phyloP scores from a whole-genome alignment of 768 basidiomycete species.

The Trametes cubensis region DNA sequence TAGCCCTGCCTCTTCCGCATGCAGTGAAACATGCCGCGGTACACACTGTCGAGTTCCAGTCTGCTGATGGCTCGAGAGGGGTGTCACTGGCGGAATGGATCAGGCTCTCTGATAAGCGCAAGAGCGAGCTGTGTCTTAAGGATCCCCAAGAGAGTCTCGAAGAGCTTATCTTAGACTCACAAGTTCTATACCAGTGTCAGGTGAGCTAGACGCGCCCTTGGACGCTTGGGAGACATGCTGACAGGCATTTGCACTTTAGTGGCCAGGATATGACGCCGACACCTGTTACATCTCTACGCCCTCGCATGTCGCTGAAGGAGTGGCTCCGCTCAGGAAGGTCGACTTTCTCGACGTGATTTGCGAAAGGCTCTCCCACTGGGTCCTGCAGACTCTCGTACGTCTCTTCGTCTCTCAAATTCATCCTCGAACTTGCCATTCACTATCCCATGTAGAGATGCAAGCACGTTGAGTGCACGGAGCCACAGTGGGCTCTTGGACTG shows the following conservation, averaged over 20 bases:
- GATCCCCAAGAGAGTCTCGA: constrained; percentile 10
- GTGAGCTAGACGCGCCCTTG: neutral
- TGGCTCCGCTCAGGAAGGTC: constrained; percentile 1
- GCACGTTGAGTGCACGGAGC: constrained; percentile 13
- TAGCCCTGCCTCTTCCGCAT: constrained; percentile 10
- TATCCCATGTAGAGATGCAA: neutral
- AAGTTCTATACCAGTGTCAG: constrained; percentile 12
- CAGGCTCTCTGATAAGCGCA: constrained; percentile 4
- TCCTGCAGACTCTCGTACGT: constrained; percentile 11
- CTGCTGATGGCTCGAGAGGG: neutral
- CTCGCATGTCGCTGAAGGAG: neutral
- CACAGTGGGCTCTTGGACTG: constrained; percentile 16
- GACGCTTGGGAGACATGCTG: neutral
- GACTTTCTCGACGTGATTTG: constrained; percentile 22
- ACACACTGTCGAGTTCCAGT: neutral
- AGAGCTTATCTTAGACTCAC: neutral
- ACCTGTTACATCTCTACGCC: constrained; percentile 14
- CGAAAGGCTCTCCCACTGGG: constrained; percentile 12
- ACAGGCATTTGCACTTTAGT: constrained; percentile 3
- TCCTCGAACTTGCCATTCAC: neutral
- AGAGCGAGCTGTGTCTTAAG: constrained; percentile 1
- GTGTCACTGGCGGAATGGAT: constrained; percentile 15
- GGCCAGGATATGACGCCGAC: constrained; percentile 19
- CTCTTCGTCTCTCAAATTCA: neutral
- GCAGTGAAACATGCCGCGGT: neutral